Evolutionary conservation across 139 green algal species (phyloP).

Genomic region (Chlamydomonas schloesseri): DNA sequence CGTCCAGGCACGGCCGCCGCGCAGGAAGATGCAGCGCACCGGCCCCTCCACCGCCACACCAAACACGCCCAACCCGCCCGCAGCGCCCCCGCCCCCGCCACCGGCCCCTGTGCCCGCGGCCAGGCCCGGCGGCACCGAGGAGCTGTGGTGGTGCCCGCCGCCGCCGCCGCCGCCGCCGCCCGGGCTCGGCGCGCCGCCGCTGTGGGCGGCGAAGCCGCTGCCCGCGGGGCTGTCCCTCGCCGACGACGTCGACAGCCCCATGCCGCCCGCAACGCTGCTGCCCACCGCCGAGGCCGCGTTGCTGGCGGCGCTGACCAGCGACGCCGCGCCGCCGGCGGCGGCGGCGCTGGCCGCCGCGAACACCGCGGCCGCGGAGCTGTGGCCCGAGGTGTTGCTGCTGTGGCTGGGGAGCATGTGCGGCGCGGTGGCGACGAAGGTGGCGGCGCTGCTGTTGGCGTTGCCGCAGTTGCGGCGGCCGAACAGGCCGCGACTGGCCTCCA

Average conservation of each 20-base stretch:
- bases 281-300: too few species aligned
- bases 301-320: too few species aligned
- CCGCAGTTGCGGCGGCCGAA: slow-evolving; percentile 31
- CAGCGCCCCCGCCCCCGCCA: background rate
- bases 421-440: too few species aligned
- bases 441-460: background rate
- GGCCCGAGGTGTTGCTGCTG: background rate
- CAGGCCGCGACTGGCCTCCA: background rate
- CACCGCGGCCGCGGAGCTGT: background rate
- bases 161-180: background rate
- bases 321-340: background rate
- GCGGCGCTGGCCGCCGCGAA: background rate
- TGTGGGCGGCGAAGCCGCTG: background rate
- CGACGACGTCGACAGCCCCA: too few species aligned
- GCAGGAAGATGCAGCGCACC: slow-evolving; percentile 53
- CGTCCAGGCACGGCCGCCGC: slow-evolving; percentile 54
- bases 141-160: background rate
- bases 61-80: background rate
- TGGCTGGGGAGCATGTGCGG: too few species aligned
- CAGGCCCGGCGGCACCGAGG: background rate
- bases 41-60: slow-evolving; percentile 36
- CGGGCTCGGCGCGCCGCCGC: too few species aligned
- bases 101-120: background rate
- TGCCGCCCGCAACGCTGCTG: too few species aligned
- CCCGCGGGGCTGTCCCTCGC: background rate